A percentile compares a stretch with the other conserved stretches of the same genome.
These are phyloP conservation scores for Tagetes patula DNA, from an alignment of 129 eudicot genomes.

Conservation along the genomic window DNA sequence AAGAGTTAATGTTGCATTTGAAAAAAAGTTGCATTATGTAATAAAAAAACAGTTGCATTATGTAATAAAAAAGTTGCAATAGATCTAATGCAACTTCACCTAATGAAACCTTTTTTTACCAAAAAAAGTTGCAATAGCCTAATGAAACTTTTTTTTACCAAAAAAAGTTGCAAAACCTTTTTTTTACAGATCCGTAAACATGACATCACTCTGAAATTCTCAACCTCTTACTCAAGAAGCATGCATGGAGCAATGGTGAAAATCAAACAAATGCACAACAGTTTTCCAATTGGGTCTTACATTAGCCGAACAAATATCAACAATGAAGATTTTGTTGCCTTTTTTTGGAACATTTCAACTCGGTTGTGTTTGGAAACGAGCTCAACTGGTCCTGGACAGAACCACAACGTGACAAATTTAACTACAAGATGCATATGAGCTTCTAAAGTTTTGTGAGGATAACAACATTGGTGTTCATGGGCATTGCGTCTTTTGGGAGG, in stretches of 20 bases:
- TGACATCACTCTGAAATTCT: slow-evolving; percentile 65
- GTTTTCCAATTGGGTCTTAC: slow-evolving; percentile 88
- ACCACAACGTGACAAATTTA: slow-evolving; percentile 56
- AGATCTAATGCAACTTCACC: no score
- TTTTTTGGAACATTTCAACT: slow-evolving; percentile 76
- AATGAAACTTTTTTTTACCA: no score
- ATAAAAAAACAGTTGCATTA: no score
- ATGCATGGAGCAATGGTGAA: slow-evolving; percentile 46
- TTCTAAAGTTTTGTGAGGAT: slow-evolving; percentile 52
- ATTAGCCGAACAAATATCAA: slow-evolving; percentile 61
- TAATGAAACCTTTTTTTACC: no score
- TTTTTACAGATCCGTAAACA: slow-evolving; percentile 75
- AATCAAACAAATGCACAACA: slow-evolving; percentile 61
- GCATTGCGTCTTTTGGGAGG: slow-evolving; percentile 97
- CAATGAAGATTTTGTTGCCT: slow-evolving; percentile 73
- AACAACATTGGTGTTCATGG: slow-evolving; percentile 64
- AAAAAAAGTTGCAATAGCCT: no score
- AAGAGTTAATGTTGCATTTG: no score
- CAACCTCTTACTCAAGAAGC: slow-evolving; percentile 37
- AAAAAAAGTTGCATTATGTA: no score
- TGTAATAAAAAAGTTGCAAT: no score
- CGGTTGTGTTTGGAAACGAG: slow-evolving; percentile 93
- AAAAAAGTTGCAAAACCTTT: no score
- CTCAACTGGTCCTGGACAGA: slow-evolving; percentile 94
- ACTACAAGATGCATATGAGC: slow-evolving; percentile 80